phyloP scores from a whole-genome alignment of 345 rosid genomes.

The Cardamine resedifolia region DNA sequence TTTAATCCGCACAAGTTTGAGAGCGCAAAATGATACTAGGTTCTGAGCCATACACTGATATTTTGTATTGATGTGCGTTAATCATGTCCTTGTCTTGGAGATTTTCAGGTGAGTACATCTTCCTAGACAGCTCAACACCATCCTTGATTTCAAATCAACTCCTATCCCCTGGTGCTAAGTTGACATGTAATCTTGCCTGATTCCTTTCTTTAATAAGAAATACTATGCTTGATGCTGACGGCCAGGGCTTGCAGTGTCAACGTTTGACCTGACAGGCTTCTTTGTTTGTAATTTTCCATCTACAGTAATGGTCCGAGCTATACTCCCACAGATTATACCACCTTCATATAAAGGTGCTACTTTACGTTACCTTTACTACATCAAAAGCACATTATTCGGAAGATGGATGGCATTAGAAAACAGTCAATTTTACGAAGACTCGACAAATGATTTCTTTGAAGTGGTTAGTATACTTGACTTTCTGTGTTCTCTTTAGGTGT shows the following conservation, averaged over 20 bases:
- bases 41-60: conserved; percentile 9
- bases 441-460: conserved; percentile 49
- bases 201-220: conserved; percentile 22
- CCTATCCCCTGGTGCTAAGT: conserved; percentile 63
- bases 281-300: conserved; percentile 25
- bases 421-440: conserved; percentile 49
- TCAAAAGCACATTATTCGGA: conserved; percentile 59
- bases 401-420: conserved; percentile 69
- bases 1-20: conserved; percentile 15
- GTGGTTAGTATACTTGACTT: conserved; percentile 56
- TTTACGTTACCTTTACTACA: conserved; percentile 80
- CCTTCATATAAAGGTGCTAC: conserved; percentile 90
- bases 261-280: conserved; percentile 24
- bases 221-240: conserved; percentile 15
- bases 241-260: conserved; percentile 7
- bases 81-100: conserved; percentile 16
- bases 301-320: conserved; percentile 72
- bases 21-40: not conserved
- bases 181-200: conserved; percentile 56
- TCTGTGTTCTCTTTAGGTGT: conserved; percentile 12
- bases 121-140: conserved; percentile 67
- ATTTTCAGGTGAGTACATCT: conserved; percentile 78
- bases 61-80: conserved; percentile 11
- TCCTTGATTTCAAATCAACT: conserved; percentile 64
- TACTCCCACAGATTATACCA: conserved; percentile 71